Conservation (phyloP, 2,329 filamentous ascomycete genomes). For the Calonectria leucothoes region DNA sequence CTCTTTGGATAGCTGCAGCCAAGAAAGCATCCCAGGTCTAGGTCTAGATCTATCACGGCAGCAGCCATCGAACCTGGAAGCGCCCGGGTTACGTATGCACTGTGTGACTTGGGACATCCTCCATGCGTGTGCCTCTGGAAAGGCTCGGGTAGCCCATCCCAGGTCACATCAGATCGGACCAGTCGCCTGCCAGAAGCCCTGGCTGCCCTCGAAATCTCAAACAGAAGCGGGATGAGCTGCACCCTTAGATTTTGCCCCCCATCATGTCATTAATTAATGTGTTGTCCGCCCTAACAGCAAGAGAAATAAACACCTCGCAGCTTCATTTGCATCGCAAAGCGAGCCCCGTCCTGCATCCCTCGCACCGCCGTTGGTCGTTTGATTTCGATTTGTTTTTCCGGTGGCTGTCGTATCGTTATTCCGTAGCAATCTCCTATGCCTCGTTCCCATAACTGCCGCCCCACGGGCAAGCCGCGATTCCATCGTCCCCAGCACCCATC, state of each 20-base stretch:
- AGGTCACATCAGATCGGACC: constrained; percentile 14
- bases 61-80: constrained; percentile 1
- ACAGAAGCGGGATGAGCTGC: constrained; percentile 38
- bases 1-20: neutral
- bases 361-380: neutral
- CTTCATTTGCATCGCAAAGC: constrained; percentile 6
- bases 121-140: constrained; percentile 14
- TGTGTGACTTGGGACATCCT: neutral
- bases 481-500: neutral
- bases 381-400: neutral
- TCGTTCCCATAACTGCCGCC: constrained; percentile 12
- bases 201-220: constrained; percentile 32
- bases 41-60: constrained; percentile 3
- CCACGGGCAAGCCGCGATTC: neutral
- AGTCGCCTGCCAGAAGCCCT: constrained; percentile 25
- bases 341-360: neutral
- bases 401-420: neutral
- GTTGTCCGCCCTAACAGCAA: constrained; percentile 20
- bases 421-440: constrained; percentile 16
- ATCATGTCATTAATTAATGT: constrained; percentile 26
- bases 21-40: neutral
- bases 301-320: neutral
- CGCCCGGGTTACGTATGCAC: constrained; percentile 14
- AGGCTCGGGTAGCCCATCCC: constrained; percentile 26
- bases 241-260: constrained; percentile 16